These are phyloP conservation scores for Goniomonas avonlea DNA, from an alignment of 78 protist genomes.

Conservation along the genomic window DNA sequence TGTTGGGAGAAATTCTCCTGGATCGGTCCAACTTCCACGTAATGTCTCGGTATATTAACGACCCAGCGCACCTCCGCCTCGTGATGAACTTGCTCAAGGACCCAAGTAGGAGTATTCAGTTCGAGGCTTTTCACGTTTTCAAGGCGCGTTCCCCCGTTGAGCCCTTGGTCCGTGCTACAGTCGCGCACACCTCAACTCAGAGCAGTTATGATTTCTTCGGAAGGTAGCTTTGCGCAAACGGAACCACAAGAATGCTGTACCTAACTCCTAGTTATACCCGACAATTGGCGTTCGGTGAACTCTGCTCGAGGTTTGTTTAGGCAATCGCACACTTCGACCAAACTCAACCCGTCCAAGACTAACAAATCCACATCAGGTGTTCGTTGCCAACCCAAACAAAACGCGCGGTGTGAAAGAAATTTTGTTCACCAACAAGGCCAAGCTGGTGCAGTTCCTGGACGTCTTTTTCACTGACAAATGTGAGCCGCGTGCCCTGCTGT, in stretches of 20 bases:
- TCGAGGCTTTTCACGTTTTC: slow-evolving; percentile 95
- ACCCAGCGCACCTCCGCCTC: slow-evolving; percentile 64
- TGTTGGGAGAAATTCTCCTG: slow-evolving; percentile 86
- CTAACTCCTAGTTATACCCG: too few species aligned
- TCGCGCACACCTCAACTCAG: too few species aligned
- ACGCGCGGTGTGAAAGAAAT: slow-evolving; percentile 63
- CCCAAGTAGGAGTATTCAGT: slow-evolving; percentile 70
- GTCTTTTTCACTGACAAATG: slow-evolving; percentile 77
- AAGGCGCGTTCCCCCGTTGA: slow-evolving; percentile 52
- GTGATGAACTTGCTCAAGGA: slow-evolving; percentile 87
- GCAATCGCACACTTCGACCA: too few species aligned
- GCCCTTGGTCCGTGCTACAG: background rate
- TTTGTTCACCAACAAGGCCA: slow-evolving; percentile 71
- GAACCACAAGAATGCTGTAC: too few species aligned
- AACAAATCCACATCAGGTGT: too few species aligned
- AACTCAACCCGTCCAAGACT: too few species aligned
- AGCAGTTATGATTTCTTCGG: background rate
- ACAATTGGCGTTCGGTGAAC: too few species aligned
- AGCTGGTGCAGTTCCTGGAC: slow-evolving; percentile 67
- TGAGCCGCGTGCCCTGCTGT: too few species aligned
- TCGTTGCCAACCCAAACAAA: slow-evolving; percentile 97
- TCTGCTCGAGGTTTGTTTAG: too few species aligned
- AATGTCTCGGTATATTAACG: slow-evolving; percentile 75
- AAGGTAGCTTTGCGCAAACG: too few species aligned
- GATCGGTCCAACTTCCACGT: slow-evolving; percentile 80